Percentiles rank a stretch among this genome's conserved stretches.
These are phyloP conservation scores for Leccinum truebloodii DNA, from an alignment of 768 basidiomycete genomes.

Conservation along the genomic window DNA sequence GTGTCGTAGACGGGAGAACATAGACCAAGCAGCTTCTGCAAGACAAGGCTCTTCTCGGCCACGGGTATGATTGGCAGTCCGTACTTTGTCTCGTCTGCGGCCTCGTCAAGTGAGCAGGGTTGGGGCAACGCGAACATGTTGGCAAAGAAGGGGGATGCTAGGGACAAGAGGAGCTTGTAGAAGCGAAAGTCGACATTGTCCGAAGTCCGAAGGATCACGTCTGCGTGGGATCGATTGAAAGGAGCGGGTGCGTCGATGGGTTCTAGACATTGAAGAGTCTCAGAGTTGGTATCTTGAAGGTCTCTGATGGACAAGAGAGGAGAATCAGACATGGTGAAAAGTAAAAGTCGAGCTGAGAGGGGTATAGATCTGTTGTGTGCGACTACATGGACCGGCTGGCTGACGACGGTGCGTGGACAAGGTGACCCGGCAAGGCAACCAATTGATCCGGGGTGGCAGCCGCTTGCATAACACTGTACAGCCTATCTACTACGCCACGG, in stretches of 20 bases:
- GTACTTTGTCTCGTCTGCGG: conserved; percentile 33
- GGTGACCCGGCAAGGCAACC: conserved; percentile 7
- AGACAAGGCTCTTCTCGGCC: conserved; percentile 44
- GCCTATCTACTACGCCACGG: too few species aligned
- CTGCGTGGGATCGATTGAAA: conserved; percentile 50
- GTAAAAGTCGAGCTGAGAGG: neutral
- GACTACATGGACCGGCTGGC: conserved; percentile 16
- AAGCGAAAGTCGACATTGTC: conserved; percentile 53
- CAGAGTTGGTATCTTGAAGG: conserved; percentile 3
- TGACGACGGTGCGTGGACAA: conserved; percentile 5
- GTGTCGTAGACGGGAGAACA: conserved; percentile 50
- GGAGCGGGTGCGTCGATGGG: conserved; percentile 38
- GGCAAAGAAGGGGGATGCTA: conserved; percentile 60
- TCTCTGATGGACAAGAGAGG: conserved; percentile 7
- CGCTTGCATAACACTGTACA: neutral
- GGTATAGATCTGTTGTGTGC: neutral
- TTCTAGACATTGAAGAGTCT: conserved; percentile 1
- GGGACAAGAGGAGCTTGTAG: conserved; percentile 53
- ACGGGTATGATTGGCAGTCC: conserved; percentile 48
- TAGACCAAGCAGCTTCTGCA: conserved; percentile 45
- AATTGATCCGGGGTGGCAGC: conserved; percentile 8
- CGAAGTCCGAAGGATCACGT: conserved; percentile 56
- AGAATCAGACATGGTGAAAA: conserved; percentile 18
- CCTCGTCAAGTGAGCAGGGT: conserved; percentile 32
- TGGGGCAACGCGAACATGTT: conserved; percentile 56